Base-by-base conservation (phyloP, 495 filamentous ascomycete species). In the Chlorociboria aeruginascens region DNA sequence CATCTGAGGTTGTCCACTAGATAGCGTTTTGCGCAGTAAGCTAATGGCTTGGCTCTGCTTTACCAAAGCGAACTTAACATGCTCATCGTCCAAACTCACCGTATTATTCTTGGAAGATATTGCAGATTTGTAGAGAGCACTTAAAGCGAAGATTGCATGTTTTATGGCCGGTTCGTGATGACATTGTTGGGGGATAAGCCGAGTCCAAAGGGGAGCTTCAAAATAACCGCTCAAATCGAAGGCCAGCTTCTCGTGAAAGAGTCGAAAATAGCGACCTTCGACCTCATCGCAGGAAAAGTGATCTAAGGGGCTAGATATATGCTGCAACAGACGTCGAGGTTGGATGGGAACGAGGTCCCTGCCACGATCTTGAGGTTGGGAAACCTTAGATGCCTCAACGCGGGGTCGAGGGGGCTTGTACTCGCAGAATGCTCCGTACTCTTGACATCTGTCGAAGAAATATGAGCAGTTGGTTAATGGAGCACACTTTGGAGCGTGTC, bases 101-200 rank as follows among this genome's bases (percentile, higher is more conserved):
- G 46, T 47, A 44, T 44, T 37, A 35, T 20, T 48, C 11, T 47
- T 47, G 38, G 39, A 49, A 1, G 31, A 36, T 41, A 50, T 44
- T 37, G 43, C 31, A 32, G 43, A 45, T 31, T 47, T 52, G 50
- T 47, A 52, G 11, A 81, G 63, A 0, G 78, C 74, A 42, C 75
- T 73, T 14, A 84, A 62, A 37, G 80, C 79, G 11, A 82, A 66
- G 3, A 81, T 69, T 16, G 78, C 77, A 55, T 84, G 77, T 17
- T 72, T 70, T 43, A 84, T 76, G 11, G 73, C 66, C 4, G 79
- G 66, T 58, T 82, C 76, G 25, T 69, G 69, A 43, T 76, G 69
- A 38, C 74, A 77, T 53, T 76, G 73, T 57, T 78, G 73, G 42
- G 79, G 61, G 20, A 83, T 65, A 11, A 62, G 63, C 40, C 57